These are phyloP conservation scores for Gracilariopsis chorda DNA, from an alignment of 23 red algal species.

Conservation along the genomic window DNA sequence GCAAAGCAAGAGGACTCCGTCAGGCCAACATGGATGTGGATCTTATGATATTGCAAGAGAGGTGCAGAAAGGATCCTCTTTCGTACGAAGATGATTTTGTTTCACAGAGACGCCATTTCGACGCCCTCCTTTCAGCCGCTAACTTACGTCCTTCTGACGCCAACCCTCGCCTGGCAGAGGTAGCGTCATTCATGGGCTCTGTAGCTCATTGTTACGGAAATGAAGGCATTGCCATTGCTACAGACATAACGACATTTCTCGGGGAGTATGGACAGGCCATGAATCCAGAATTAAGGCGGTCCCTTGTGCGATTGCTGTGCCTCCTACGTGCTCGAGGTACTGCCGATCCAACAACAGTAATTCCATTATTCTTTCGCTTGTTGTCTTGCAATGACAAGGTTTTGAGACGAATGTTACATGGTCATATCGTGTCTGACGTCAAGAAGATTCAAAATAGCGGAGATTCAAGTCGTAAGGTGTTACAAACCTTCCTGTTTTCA, in stretches of 20 bases:
- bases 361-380: slow-evolving; percentile 72
- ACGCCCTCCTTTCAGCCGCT: slow-evolving; percentile 56
- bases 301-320: slow-evolving; percentile 50
- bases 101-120: slow-evolving; percentile 47
- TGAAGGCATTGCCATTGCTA: neutral
- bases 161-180: slow-evolving; percentile 45
- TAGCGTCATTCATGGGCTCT: slow-evolving; percentile 68
- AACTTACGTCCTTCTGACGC: slow-evolving; percentile 52
- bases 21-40: slow-evolving; percentile 41
- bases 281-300: slow-evolving; percentile 46
- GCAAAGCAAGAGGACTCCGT: too few species aligned
- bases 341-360: slow-evolving; percentile 20
- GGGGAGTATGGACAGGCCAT: slow-evolving; percentile 26
- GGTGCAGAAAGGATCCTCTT: slow-evolving; percentile 71
- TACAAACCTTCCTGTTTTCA: slow-evolving; percentile 73
- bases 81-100: slow-evolving; percentile 73
- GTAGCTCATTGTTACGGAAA: slow-evolving; percentile 33
- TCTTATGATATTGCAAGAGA: slow-evolving; percentile 62
- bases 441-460: slow-evolving; percentile 62
- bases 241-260: slow-evolving; percentile 42
- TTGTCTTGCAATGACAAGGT: slow-evolving; percentile 61
- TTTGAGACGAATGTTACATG: slow-evolving; percentile 52
- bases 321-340: slow-evolving; percentile 56
- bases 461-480: neutral
- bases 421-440: slow-evolving; percentile 64